Evolutionary conservation across 208 protist genomes (phyloP), one percentile per base, ranked within the genome.

Genomic region (Novymonas esmeraldas): DNA sequence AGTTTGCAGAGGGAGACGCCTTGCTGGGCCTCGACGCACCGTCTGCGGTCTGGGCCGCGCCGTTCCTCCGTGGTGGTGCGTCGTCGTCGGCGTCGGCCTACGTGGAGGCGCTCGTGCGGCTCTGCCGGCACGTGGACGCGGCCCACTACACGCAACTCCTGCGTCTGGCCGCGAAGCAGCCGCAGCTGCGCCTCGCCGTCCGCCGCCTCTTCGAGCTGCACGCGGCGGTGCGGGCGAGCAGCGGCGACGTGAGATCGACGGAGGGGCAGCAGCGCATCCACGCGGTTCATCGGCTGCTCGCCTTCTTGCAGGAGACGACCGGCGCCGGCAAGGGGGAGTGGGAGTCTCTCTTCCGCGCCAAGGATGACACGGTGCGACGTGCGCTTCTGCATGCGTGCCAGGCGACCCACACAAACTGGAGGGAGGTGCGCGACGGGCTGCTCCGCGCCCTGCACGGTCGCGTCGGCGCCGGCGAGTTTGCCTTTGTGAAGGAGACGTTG

Each of bases 231-330:
- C 73, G 66, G 55, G 59, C 57, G 4, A 70, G 58, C 61, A 65
- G 34, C 34, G 84, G 61, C 2, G 79, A 89, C 28, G 64, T 81
- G 14, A 76, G 78, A 45, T 76, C 84, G 2, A 14, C 64, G 0
- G 84, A 89, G 31, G 82, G 79, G 4, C 82, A 89, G 54, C 67
- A 77, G 34, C 51, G 80, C 58, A 79, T 88, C 59, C 70, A 84
- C 68, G 80, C 76, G 24, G 87, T 92, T 45, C 83, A 89, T 46
- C 83, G 89, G 10, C 75, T 94, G 24, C 80, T 94, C 6, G 56
- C 49, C 7, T 92, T 92, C 61, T 51, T 92, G 7, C 73, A 85
- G 46, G 65, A 61, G 24, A 80, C 79, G 5, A 92, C 89, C 18
- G 77, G 84, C 44, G 74, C 81, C 14, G 44, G 66, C 44, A 79